phyloP scores from a whole-genome alignment of 352 stramenopile genomes.

The Phytophthora brassicae region DNA sequence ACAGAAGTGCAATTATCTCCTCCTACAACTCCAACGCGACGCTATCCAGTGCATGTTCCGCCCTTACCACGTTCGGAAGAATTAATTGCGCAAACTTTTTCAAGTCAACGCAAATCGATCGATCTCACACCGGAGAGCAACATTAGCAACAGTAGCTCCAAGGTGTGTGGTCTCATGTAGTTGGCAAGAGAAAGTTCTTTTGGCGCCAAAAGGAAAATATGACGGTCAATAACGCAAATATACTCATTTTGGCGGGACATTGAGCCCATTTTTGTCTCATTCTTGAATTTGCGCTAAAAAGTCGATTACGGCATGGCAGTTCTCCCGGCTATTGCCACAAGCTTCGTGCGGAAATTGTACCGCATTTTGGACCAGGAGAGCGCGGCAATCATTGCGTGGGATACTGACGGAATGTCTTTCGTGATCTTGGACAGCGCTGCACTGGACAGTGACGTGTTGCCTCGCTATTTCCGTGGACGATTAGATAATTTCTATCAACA shows the following conservation, averaged over 20 bases:
- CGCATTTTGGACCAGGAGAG: constrained; percentile 78
- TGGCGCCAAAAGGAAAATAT: constrained; percentile 1
- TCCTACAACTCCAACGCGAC: constrained; percentile 4
- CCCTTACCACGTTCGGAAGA: constrained; percentile 1
- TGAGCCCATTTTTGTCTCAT: constrained; percentile 14
- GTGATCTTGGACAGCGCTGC: constrained; percentile 61
- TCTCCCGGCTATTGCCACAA: constrained; percentile 49
- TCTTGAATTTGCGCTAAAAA: constrained; percentile 34
- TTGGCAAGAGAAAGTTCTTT: constrained; percentile 36
- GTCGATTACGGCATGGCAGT: neutral
- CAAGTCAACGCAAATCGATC: too few species aligned
- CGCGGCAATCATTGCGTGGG: constrained; percentile 62
- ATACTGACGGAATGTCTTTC: constrained; percentile 55
- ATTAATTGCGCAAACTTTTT: neutral
- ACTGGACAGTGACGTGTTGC: constrained; percentile 58
- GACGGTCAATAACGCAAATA: neutral
- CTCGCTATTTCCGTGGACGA: constrained; percentile 67
- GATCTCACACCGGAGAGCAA: too few species aligned
- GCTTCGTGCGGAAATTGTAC: constrained; percentile 84
- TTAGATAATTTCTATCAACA: constrained; percentile 71
- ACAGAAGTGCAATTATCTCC: neutral
- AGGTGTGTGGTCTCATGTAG: too few species aligned
- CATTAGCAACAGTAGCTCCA: too few species aligned
- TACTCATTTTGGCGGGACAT: constrained; percentile 15
- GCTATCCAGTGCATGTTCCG: constrained; percentile 14